Base-by-base conservation (phyloP, 192 early-diverging fungal species). In the Neocallimastix lanati region DNA sequence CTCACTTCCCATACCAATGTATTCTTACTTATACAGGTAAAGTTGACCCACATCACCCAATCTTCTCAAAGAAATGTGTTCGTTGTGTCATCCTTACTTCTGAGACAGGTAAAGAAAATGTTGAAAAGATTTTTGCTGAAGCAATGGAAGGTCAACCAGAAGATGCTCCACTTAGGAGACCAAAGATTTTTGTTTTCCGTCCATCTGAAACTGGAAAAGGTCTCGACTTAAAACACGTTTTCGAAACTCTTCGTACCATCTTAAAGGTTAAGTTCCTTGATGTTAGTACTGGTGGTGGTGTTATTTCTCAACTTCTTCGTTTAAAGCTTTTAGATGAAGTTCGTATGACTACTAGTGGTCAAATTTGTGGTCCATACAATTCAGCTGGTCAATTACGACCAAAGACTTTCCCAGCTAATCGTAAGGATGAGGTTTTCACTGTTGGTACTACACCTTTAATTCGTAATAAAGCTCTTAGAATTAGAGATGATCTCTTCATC, bases 281-380 rank as follows among this genome's bases (percentile, higher is more conserved):
- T 79, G 78, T 85, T 29, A 78, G 79, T 35, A 79, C 78, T 4
- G 85, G 85, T n/a, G 85, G 85, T 21, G 58, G 33, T 18, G 76
- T 83, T 29, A 85, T 84, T 35, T 29, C 78, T 16, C 16, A 37
- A 14, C 80, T 82, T 33, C 78, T 85, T 50, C 80, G 82, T 35
- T 21, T 76, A 15, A 78, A 80, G 14, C 78, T 85, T 9, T 76
- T 85, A 29, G 81, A 84, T 50, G 85, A 85, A 77, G 76, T 85
- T 28, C 36, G 85, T 40, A 77, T 79, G 40, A 85, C 85, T 14
- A 79, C 80, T 76, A 78, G 77, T 28, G 85, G 85, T 28, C 85
- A 85, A 37, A 29, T 84, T 29, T 50, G 40, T 50, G 40, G 40
- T 50, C 40, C 40, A 50, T 50, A 21, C 40, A 50, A 50, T 18